Base-by-base conservation (phyloP, 2,329 filamentous ascomycete genomes). In the Trichoderma breve region DNA sequence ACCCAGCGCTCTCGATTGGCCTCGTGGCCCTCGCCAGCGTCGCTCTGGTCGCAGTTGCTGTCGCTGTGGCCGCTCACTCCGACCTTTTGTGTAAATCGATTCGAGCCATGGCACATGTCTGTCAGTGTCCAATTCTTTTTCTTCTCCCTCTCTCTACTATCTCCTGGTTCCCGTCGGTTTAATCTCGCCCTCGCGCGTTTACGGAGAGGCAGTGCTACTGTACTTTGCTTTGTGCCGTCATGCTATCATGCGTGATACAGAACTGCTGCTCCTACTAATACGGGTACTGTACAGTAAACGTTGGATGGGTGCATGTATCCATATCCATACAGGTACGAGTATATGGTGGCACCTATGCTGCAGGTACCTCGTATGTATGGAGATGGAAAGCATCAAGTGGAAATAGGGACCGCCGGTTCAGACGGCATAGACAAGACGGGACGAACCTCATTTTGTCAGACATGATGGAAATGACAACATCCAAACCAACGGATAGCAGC, bases 1-100 rank as follows among this genome's bases (percentile, higher is more conserved):
- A 79, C 79, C 73, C 75, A 53, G 70, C 58, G 72, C 70, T 39
- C 73, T 77, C 75, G 71, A 81, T 81, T 81, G 79, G 79, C 72
- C 75, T 74, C 51, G 47, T 60, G 70, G 47, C 68, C 68, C 67
- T 43, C 65, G 64, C 74, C 76, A 72, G 72, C 74, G 76, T 74
- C 77, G 77, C 65, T 68, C 47, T 28, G n/a, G 32, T 18, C 36
- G 36, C 62, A 15, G 36, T 24, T 9, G 43, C 18, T 15, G 36
- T 24, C 24, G 43, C 18, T 15, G 24, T 57, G 55, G 66, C 66
- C 55, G 55, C 55, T 51, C 51, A 28, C 51, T 57, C 64, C 64
- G 64, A 43, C 65, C 36, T 58, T 58, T 58, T 39, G 32, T 30
- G 32, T 57, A 55, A 67, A 39, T 66, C 30, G 51, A 57, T 21